These are phyloP conservation scores for Mangifera indica DNA, from an alignment of 345 rosid species.

Conservation along the genomic window DNA sequence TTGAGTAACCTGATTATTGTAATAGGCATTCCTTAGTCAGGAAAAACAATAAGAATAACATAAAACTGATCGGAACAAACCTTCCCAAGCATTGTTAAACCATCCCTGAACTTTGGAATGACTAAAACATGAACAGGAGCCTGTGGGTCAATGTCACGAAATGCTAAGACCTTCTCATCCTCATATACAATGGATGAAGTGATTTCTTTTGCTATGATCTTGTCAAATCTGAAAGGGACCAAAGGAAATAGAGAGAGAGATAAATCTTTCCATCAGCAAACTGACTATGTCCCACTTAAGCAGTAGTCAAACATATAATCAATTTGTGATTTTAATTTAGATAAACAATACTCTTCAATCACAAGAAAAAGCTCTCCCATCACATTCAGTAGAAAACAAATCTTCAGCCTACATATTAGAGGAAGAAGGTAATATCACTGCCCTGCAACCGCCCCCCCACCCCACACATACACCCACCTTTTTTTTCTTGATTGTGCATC, in stretches of 20 bases:
- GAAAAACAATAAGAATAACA: slow-evolving; percentile 1
- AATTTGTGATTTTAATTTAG: neutral
- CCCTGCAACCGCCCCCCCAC: no score
- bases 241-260: neutral
- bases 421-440: neutral
- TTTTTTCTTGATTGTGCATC: no score
- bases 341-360: neutral
- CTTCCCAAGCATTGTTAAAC: slow-evolving; percentile 70
- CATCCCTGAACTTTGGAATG: slow-evolving; percentile 83
- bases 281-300: neutral
- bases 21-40: neutral
- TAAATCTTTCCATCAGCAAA: slow-evolving; percentile 6
- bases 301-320: neutral
- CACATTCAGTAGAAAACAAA: no score
- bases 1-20: neutral
- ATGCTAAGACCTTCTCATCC: slow-evolving; percentile 90
- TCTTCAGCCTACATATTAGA: neutral
- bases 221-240: slow-evolving; percentile 61
- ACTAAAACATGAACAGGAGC: slow-evolving; percentile 94
- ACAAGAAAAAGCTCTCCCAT: neutral
- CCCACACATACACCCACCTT: no score
- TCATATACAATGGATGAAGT: slow-evolving; percentile 84
- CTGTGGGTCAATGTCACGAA: slow-evolving; percentile 71
- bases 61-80: slow-evolving; percentile 27
- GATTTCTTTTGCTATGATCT: slow-evolving; percentile 86